Percentiles rank a stretch among this genome's conserved stretches.
Evolutionary conservation across 306 rosid species (phyloP).

Genomic region (Astragalus membranaceus): DNA sequence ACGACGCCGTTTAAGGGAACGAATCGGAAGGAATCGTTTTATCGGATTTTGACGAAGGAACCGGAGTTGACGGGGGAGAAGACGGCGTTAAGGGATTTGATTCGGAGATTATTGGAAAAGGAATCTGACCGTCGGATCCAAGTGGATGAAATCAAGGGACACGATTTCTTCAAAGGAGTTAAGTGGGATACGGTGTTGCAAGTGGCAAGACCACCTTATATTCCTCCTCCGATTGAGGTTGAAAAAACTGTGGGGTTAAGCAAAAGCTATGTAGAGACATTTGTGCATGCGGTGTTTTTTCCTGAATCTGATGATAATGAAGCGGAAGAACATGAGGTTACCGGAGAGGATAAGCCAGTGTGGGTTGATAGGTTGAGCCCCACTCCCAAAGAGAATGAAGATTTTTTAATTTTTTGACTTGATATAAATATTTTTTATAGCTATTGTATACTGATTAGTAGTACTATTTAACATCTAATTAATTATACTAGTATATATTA

Average conservation of each 20-base stretch:
- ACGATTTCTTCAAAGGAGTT: constrained; percentile 59
- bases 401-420: constrained; percentile 45
- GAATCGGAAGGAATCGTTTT: constrained; percentile 72
- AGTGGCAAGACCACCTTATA: constrained; percentile 63
- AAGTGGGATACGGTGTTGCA: constrained; percentile 55
- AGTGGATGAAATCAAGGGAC: constrained; percentile 58
- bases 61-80: constrained; percentile 75
- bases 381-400: constrained; percentile 13
- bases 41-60: constrained; percentile 42
- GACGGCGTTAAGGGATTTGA: constrained; percentile 71
- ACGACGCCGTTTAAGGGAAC: constrained; percentile 73
- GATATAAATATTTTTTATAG: background rate
- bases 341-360: background rate
- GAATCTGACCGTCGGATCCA: constrained; percentile 55
- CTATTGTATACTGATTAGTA: too few species aligned
- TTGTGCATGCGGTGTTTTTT: constrained; percentile 55
- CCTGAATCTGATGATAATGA: background rate
- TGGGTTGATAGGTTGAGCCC: constrained; percentile 28
- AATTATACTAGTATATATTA: too few species aligned
- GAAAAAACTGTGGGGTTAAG: constrained; percentile 23
- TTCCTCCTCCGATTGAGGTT: constrained; percentile 36
- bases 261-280: constrained; percentile 45
- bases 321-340: background rate
- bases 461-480: too few species aligned
- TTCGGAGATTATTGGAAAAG: constrained; percentile 56